Percentiles rank a stretch among this genome's conserved stretches.
These are phyloP conservation scores for Lichtheimia ornata DNA, from an alignment of 371 early-diverging fungal species.

Conservation along the genomic window DNA sequence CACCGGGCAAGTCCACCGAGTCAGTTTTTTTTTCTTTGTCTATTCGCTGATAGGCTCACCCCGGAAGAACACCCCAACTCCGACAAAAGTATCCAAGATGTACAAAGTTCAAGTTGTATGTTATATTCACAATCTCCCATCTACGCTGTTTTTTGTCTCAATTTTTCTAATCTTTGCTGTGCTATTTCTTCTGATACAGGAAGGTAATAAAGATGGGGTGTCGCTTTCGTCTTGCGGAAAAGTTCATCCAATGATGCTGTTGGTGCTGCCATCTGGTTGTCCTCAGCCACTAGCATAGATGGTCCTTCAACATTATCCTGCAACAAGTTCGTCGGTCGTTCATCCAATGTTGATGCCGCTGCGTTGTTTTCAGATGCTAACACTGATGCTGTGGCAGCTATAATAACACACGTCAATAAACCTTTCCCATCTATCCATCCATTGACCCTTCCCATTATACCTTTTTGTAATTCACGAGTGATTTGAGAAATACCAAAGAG, in stretches of 20 bases:
- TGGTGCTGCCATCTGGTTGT: conserved; percentile 15
- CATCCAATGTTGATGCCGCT: background rate
- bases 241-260: conserved; percentile 48
- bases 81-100: too few relatives aligned
- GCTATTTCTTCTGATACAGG: conserved; percentile 47
- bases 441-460: conserved; percentile 13
- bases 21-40: conserved; percentile 21
- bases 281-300: background rate
- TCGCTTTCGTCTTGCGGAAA: conserved; percentile 52
- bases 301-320: background rate
- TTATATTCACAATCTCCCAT: too few relatives aligned
- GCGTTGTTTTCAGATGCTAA: conserved; percentile 3
- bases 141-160: conserved; percentile 12
- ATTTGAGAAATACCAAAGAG: conserved; percentile 40
- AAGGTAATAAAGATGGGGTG: conserved; percentile 57
- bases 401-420: background rate
- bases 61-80: too few relatives aligned
- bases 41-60: too few relatives aligned
- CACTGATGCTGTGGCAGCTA: conserved; percentile 19
- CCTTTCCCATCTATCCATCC: background rate
- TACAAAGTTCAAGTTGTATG: too few relatives aligned
- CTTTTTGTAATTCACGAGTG: conserved; percentile 43
- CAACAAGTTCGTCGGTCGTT: conserved; percentile 2
- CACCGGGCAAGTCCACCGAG: conserved; percentile 57
- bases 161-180: conserved; percentile 23